Evolutionary conservation across 108 stramenopile genomes (phyloP), one percentile per base, ranked within the genome.

Genomic region (Cyclotella choctawhatcheeana): DNA sequence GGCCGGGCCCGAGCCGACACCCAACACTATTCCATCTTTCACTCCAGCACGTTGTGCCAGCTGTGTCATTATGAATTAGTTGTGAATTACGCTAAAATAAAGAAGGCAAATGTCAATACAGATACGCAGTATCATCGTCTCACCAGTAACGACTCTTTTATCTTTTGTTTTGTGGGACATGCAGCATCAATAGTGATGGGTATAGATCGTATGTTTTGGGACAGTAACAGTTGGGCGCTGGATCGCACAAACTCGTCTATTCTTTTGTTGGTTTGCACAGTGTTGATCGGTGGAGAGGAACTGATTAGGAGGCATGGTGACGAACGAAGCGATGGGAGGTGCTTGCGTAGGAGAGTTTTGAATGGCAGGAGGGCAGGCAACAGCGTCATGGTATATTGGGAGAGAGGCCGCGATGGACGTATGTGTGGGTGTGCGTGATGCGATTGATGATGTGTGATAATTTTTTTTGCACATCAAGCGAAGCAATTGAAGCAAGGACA

Each of bases 1-100:
- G 25, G 90, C 90, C 4, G 85, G 75, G 31, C 90, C 90, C 0
- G 81, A 80, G 35, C 90, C 90, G 6, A 91, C 81, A 18, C 84
- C 86, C 20, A 89, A 82, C 5, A 91, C 25, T 2, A 34, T 22
- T 2, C 48, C 66, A 61, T 58, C 62, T 22, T 67, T 69, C 14
- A 31, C 56, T 33, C 50, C 48, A 13, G 62, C 68, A 14, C 51
- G 33, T 8, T 31, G 35, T n/a, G n/a, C n/a, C n/a, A n/a, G n/a
- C n/a, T n/a, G n/a, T n/a, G n/a, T n/a, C n/a, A n/a, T n/a, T n/a
- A n/a, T n/a, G n/a, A n/a, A n/a, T n/a, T n/a, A n/a, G n/a, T n/a
- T n/a, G n/a, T n/a, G n/a, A n/a, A n/a, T n/a, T n/a, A n/a, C n/a
- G n/a, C n/a, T n/a, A n/a, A n/a, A n/a, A n/a, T n/a, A n/a, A n/a